Base-by-base conservation (phyloP, 2,329 filamentous ascomycete species). In the Clathrospora elynae region DNA sequence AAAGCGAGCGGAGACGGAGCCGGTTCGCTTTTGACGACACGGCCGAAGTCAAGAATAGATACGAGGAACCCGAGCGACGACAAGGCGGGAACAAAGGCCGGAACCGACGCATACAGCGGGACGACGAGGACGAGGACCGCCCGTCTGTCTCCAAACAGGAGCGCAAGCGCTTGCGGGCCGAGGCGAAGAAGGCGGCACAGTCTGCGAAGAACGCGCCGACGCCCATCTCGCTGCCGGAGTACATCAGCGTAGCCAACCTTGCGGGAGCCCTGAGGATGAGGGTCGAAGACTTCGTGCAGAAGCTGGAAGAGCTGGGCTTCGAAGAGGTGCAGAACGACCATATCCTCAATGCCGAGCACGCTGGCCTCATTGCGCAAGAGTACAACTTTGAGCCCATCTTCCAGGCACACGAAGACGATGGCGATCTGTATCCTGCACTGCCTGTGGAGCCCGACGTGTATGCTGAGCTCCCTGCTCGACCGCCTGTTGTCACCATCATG, bases 401-500 rank as follows among this genome's bases (percentile, higher is more conserved):
- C 16, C 85, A 90, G 42, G 67, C 63, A 4, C 70, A 78, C 66
- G 61, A 85, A 76, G 67, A 73, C 12, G 83, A 86, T 32, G 76
- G 83, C 30, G 92, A 99, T 67, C 73, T 99, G 16, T 81, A 85
- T 8, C 85, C 90, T 1, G 74, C 78, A 17, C 52, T 56, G 7
- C 45, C 55, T 16, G 30, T 81, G 83, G 44, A 63, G 39, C 46
- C 62, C 38, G 6, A 84, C 84, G 59, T 88, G 92, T 67, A 79
- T 76, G 34, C 86, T 0, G 58, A 70, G 10, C 71, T 96, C 6
- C 90, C 90, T 2, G 71, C 76, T 22, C 83, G 95, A 11, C 92
- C 93, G 6, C 95, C 93, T 0, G 90, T 99, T 23, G 91, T 99
- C 25, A 97, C 95, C 0, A 99, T 99, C 63, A 99, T 99, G 95